Conservation (phyloP, 116 monocot species). For the Cymodocea nodosa region DNA sequence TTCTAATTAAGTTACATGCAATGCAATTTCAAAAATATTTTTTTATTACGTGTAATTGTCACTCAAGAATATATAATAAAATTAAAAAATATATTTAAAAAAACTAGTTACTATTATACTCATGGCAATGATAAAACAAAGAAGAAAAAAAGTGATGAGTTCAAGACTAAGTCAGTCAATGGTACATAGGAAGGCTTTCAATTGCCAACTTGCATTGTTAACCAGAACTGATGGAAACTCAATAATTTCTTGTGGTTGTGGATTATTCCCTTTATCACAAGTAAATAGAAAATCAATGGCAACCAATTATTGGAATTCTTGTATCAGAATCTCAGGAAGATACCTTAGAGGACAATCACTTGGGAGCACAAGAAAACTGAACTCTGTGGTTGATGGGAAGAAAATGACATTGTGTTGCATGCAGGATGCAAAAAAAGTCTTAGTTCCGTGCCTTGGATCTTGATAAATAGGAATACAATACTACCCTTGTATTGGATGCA, state of each 20-base stretch:
- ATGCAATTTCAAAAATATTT: too few species aligned
- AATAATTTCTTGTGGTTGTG: slow-evolving; percentile 83
- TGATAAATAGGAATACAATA: slow-evolving; percentile 25
- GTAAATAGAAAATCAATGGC: slow-evolving; percentile 95
- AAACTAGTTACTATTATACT: too few species aligned
- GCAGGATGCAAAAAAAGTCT: slow-evolving; percentile 33
- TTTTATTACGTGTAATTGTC: too few species aligned
- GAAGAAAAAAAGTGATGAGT: too few species aligned
- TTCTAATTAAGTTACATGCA: too few species aligned
- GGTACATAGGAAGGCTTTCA: slow-evolving; percentile 62
- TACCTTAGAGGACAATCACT: slow-evolving; percentile 42
- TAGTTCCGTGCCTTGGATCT: slow-evolving; percentile 17
- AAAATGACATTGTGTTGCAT: slow-evolving; percentile 28
- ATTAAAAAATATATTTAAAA: too few species aligned
- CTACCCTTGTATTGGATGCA: slow-evolving; percentile 11
- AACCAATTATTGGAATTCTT: slow-evolving; percentile 95
- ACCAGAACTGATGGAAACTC: slow-evolving; percentile 92
- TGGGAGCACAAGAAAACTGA: slow-evolving; percentile 42
- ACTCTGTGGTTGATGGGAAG: slow-evolving; percentile 38
- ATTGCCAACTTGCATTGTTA: slow-evolving; percentile 66
- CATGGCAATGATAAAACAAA: too few species aligned
- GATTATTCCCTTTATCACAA: slow-evolving; percentile 68
- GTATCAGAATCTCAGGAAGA: slow-evolving; percentile 36
- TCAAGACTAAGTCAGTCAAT: slow-evolving; percentile 87
- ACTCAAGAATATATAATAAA: too few species aligned